These are phyloP conservation scores for Rhizophora apiculata DNA, from an alignment of 345 rosid genomes.

Conservation along the genomic window DNA sequence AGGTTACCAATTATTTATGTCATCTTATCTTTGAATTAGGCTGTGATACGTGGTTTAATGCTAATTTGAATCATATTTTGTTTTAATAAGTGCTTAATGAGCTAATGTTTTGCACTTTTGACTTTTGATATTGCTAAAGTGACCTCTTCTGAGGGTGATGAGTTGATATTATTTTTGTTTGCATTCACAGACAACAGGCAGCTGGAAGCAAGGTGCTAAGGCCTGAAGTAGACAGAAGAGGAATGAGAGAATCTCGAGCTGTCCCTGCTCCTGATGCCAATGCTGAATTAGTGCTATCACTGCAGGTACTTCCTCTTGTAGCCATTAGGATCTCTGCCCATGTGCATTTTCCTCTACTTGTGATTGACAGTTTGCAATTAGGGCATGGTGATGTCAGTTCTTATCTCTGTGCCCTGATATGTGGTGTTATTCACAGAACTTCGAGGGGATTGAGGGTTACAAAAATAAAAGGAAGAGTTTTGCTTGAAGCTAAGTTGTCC, in stretches of 20 bases:
- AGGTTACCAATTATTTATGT: background rate
- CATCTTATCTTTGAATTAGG: background rate
- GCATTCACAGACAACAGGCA: constrained; percentile 63
- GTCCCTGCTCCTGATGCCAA: constrained; percentile 95
- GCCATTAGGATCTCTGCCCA: background rate
- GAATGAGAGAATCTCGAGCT: constrained; percentile 83
- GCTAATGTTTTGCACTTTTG: constrained; percentile 4
- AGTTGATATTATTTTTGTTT: constrained; percentile 14
- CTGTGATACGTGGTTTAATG: background rate
- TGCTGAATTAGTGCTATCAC: constrained; percentile 75
- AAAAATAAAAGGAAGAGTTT: background rate
- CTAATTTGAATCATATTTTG: background rate
- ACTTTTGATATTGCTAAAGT: background rate
- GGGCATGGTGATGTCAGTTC: background rate
- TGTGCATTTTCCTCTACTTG: background rate
- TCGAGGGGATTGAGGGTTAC: no score
- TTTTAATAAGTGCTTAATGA: background rate
- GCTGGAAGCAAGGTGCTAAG: constrained; percentile 71
- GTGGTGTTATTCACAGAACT: background rate
- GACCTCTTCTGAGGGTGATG: background rate
- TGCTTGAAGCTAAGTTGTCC: background rate
- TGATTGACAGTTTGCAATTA: background rate
- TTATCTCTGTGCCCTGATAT: background rate
- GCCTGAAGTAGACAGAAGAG: constrained; percentile 65
- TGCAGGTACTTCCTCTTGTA: constrained; percentile 56